Evolutionary conservation across 2,329 filamentous ascomycete genomes (phyloP).

Genomic region (Emmonsiellopsis sp.): DNA sequence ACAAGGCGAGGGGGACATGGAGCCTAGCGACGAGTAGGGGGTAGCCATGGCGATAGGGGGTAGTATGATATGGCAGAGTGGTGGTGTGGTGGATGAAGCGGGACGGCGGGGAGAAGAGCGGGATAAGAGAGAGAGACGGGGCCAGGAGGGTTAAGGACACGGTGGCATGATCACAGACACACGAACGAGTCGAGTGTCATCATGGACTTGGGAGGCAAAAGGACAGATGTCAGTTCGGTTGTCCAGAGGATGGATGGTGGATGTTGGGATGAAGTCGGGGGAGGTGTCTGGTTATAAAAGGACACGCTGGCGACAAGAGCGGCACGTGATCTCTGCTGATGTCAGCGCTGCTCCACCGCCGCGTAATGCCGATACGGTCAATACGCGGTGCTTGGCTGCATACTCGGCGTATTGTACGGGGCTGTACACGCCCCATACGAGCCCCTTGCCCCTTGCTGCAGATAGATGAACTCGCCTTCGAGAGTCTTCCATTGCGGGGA

Average conservation of each 20-base stretch:
- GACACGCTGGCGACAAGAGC: constrained; percentile 18
- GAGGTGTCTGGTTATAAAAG: constrained; percentile 28
- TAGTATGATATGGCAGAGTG: neutral
- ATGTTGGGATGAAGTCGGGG: constrained; percentile 7
- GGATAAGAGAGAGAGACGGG: constrained; percentile 11
- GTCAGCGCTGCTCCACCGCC: constrained; percentile 7
- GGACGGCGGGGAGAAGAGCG: constrained; percentile 3
- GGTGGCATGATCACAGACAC: constrained; percentile 28
- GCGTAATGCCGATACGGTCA: too few relatives aligned
- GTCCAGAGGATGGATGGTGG: constrained; percentile 9
- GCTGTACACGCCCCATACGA: too few relatives aligned
- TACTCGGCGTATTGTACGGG: too few relatives aligned
- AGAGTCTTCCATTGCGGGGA: too few relatives aligned
- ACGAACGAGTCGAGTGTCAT: constrained; percentile 9
- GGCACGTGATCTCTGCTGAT: constrained; percentile 21
- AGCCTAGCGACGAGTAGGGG: constrained; percentile 23
- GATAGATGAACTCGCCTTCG: too few relatives aligned
- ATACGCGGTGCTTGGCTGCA: too few relatives aligned
- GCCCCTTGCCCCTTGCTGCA: too few relatives aligned
- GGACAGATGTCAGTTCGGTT: constrained; percentile 26
- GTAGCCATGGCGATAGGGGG: constrained; percentile 20
- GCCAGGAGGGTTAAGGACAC: constrained; percentile 18
- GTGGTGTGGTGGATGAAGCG: constrained; percentile 1
- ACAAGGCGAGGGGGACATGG: constrained; percentile 22
- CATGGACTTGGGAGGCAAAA: constrained; percentile 12